These are phyloP conservation scores for Cryptomeria japonica DNA, from an alignment of 75 land plant species.

Conservation along the genomic window DNA sequence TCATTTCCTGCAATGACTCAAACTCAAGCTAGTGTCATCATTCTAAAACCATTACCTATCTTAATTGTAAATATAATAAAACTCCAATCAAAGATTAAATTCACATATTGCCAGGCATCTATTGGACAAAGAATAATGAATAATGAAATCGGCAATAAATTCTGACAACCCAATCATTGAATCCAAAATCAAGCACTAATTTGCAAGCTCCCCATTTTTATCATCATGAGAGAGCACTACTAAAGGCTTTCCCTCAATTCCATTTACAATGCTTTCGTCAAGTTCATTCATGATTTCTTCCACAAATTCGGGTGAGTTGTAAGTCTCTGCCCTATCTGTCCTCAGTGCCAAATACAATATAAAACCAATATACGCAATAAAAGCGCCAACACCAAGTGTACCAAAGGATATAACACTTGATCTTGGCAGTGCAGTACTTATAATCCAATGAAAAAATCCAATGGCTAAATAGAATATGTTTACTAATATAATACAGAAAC, in stretches of 20 bases:
- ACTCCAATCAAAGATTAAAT: not conserved
- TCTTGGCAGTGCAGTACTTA: not conserved
- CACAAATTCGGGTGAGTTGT: constrained; percentile 11
- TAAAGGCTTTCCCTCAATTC: not conserved
- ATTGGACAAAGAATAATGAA: not conserved
- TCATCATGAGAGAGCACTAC: not conserved
- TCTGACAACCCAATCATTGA: not conserved
- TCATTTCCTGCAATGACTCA: not conserved
- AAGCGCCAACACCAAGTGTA: constrained; percentile 15
- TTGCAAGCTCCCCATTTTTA: constrained; percentile 5
- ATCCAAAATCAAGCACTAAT: not conserved
- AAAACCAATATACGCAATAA: constrained; percentile 21
- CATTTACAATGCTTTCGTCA: not conserved
- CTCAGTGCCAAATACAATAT: constrained; percentile 25
- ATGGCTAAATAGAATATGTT: constrained; percentile 23
- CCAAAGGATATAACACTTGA: not conserved
- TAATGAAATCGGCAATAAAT: not conserved
- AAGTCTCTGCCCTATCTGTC: constrained; percentile 25
- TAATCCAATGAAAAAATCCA: constrained; percentile 23
- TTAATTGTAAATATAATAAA: not conserved
- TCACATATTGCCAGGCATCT: not conserved
- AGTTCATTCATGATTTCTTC: constrained; percentile 12
- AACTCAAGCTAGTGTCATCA: not conserved
- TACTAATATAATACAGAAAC: constrained; percentile 17
- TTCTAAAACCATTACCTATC: not conserved